phyloP scores from a whole-genome alignment of 768 basidiomycete species.

The Naganishia kalamii region DNA sequence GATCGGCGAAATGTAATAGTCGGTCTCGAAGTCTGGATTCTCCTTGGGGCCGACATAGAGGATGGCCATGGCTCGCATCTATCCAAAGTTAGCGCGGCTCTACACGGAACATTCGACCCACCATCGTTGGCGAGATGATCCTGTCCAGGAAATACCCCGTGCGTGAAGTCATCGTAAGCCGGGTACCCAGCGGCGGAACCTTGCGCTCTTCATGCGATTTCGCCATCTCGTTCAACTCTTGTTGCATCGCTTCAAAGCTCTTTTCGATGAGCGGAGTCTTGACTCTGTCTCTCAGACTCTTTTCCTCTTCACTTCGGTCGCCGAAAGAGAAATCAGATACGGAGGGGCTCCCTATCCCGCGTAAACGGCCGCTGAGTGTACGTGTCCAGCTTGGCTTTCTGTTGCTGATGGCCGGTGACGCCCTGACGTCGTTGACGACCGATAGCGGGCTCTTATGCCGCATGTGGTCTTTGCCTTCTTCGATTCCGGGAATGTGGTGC shows the following conservation, averaged over 20 bases:
- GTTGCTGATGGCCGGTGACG: slow-evolving; percentile 41
- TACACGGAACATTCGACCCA: slow-evolving; percentile 48
- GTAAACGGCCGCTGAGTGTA: slow-evolving; percentile 30
- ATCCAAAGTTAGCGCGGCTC: background rate
- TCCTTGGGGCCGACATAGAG: slow-evolving; percentile 89
- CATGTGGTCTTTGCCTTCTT: slow-evolving; percentile 76
- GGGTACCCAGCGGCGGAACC: slow-evolving; percentile 65
- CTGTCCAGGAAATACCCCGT: slow-evolving; percentile 90
- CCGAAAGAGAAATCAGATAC: slow-evolving; percentile 27
- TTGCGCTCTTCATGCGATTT: slow-evolving; percentile 48
- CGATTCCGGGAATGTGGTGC: slow-evolving; percentile 67
- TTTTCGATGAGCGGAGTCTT: slow-evolving; percentile 46
- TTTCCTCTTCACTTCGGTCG: slow-evolving; percentile 60
- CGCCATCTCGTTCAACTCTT: slow-evolving; percentile 53
- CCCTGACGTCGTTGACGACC: slow-evolving; percentile 68
- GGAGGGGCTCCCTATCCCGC: background rate
- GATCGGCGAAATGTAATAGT: slow-evolving; percentile 94
- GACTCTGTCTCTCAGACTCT: slow-evolving; percentile 65
- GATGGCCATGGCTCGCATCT: slow-evolving; percentile 99
- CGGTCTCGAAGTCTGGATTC: slow-evolving; percentile 87
- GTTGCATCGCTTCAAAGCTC: slow-evolving; percentile 46
- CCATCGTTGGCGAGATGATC: slow-evolving; percentile 93
- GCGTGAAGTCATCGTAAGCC: slow-evolving; percentile 89
- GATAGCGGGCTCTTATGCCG: slow-evolving; percentile 82
- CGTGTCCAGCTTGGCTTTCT: slow-evolving; percentile 52